A percentile compares a stretch with the other conserved stretches of the same genome.
Evolutionary conservation across 768 basidiomycete genomes (phyloP).

Genomic region (Russula olivacea): DNA sequence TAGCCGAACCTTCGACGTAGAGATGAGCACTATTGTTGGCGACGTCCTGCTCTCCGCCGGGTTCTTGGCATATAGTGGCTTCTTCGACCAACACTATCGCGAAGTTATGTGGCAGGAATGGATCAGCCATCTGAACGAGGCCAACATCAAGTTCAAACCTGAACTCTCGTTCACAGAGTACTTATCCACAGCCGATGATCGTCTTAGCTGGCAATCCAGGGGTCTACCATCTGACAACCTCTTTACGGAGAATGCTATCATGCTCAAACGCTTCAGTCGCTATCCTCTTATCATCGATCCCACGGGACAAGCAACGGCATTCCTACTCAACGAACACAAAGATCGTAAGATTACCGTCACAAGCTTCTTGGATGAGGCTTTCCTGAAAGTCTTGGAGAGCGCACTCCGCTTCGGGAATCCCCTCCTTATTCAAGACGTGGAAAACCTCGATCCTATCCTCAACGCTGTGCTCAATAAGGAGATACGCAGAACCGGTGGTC

Average conservation of each 20-base stretch:
- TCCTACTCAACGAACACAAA: conserved; percentile 90
- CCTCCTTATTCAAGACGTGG: conserved; percentile 94
- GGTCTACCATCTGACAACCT: conserved; percentile 93
- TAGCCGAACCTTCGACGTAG: conserved; percentile 91
- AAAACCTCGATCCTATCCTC: conserved; percentile 93
- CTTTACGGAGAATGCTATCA: conserved; percentile 98
- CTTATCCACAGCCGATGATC: conserved; percentile 93
- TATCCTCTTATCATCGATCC: conserved; percentile 98
- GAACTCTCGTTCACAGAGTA: conserved; percentile 94
- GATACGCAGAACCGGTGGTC: conserved; percentile 91
- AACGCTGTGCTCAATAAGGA: conserved; percentile 97
- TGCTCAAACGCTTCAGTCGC: conserved; percentile 96
- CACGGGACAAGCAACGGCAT: conserved; percentile 93
- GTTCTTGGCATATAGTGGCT: conserved; percentile 95
- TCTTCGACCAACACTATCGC: conserved; percentile 98
- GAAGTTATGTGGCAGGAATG: conserved; percentile 97
- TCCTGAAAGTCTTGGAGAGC: conserved; percentile 96
- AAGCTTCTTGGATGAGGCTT: conserved; percentile 97
- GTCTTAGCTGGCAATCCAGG: conserved; percentile 92
- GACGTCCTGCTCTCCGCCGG: conserved; percentile 94
- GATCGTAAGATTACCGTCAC: conserved; percentile 97
- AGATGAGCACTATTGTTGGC: conserved; percentile 98
- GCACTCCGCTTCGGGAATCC: conserved; percentile 99
- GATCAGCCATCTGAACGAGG: conserved; percentile 82
- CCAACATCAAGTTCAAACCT: conserved; percentile 84